Evolutionary conservation across 768 basidiomycete genomes (phyloP), one percentile per base, ranked within the genome.

Genomic region (Leccinum aurantiacum): DNA sequence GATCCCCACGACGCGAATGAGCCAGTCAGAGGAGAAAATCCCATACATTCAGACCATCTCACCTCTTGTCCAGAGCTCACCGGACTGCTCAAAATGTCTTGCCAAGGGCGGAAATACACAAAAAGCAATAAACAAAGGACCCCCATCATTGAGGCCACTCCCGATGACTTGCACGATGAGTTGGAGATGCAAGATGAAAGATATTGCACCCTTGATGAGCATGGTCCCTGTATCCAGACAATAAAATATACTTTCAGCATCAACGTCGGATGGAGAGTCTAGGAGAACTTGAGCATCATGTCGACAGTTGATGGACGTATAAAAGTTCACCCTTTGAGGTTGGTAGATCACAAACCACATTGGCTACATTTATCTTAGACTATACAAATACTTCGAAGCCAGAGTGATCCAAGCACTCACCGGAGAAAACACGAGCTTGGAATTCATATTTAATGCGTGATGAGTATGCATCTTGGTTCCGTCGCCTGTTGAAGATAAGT

Each of bases 111-210:
- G 67, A 3, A 72, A 14, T 15, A 67, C 10, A 53, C 69, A 70
- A 27, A 72, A 17, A 19, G 52, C 53, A 15, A 72, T 48, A n/a
- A 65, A 70, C 3, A 62, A 24, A 52, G 65, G 67, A 1, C 70
- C 70, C 24, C 69, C 69, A 8, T 60, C 58, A 1, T 48, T 19
- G n/a, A 68, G 50, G 15, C 57, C 54, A 14, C 31, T 57, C 17
- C 65, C 67, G 15, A 70, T 31, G 22, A 72, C 53, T 25, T 64
- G 53, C 22, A 25, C 10, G 0, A 72, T 58, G 38, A 71, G 47
- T 6, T 51, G 69, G n/a, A 70, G 59, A 17, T 71, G 70, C 35
- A 71, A 58, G 37, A 70, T 25, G 27, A 66, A 58, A 25, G 71
- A 72, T 29, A 65, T 17, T 13, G 19, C 17, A 4, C 51, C 14